Evolutionary conservation across 345 rosid genomes (phyloP).

Genomic region (Salix purpurea): DNA sequence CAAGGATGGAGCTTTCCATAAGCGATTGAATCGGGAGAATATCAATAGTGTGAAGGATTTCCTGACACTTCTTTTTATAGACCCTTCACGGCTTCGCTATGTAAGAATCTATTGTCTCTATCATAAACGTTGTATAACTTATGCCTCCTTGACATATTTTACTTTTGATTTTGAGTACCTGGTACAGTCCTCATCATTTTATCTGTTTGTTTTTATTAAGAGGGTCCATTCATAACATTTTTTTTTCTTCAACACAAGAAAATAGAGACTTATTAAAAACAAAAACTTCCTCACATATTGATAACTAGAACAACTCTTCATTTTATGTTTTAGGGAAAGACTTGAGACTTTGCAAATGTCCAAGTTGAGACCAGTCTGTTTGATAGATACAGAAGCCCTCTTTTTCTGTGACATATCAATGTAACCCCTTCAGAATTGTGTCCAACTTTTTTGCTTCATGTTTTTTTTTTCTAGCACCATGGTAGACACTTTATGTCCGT

Average conservation of each 20-base stretch:
- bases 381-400: background rate
- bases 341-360: background rate
- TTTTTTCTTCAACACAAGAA: background rate
- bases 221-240: background rate
- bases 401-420: background rate
- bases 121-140: background rate
- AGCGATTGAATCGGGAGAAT: conserved; percentile 60
- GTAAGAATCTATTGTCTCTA: conserved; percentile 37
- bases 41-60: conserved; percentile 80
- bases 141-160: background rate
- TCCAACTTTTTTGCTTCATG: background rate
- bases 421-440: background rate
- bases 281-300: background rate
- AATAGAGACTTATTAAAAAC: background rate
- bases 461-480: background rate
- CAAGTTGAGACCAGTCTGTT: background rate
- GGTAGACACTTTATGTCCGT: conserved; percentile 1
- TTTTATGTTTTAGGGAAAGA: background rate
- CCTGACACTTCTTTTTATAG: conserved; percentile 55
- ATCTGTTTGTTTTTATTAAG: background rate
- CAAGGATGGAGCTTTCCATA: conserved; percentile 98
- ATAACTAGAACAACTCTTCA: background rate
- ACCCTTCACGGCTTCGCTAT: conserved; percentile 71
- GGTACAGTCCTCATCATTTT: background rate
- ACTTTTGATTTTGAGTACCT: background rate